Conservation (phyloP, 2,329 filamentous ascomycete genomes). For the Exophiala oligosperma region DNA sequence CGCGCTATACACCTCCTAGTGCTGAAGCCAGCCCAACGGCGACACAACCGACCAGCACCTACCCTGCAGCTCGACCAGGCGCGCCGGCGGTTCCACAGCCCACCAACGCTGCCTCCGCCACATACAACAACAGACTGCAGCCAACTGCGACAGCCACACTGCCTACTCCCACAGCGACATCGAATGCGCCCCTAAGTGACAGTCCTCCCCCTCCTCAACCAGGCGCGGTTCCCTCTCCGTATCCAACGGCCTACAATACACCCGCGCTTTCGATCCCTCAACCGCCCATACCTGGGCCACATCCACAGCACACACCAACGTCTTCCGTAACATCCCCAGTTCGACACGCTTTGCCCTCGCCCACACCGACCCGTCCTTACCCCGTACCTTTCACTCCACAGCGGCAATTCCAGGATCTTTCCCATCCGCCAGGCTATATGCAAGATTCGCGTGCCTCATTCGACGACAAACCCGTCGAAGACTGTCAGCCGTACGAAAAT, state of each 20-base stretch:
- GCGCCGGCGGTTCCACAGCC: conserved; percentile 20
- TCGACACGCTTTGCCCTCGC: conserved; percentile 8
- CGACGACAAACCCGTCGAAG: conserved; percentile 23
- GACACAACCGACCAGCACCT: conserved; percentile 1
- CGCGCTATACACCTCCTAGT: conserved; percentile 16
- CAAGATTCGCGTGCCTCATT: conserved; percentile 32
- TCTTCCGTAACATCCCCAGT: conserved; percentile 7
- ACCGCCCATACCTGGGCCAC: conserved; percentile 6
- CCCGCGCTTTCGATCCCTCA: conserved; percentile 6
- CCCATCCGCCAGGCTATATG: conserved; percentile 34
- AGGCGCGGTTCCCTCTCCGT: conserved; percentile 13
- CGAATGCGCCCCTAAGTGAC: background rate
- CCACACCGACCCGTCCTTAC: conserved; percentile 13
- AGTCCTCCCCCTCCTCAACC: conserved; percentile 20
- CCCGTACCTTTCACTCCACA: conserved; percentile 8
- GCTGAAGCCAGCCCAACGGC: conserved; percentile 10
- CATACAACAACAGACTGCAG: conserved; percentile 17
- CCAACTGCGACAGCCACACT: conserved; percentile 13
- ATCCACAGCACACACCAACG: conserved; percentile 4
- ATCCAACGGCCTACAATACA: background rate
- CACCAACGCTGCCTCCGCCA: conserved; percentile 18
- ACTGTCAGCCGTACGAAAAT: conserved; percentile 15
- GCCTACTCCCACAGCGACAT: conserved; percentile 5
- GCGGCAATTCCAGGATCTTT: conserved; percentile 21
- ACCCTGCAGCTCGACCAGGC: conserved; percentile 16